Evolutionary conservation across 1,284 basidiomycete species (phyloP), one percentile per base, ranked within the genome.

Genomic region (Naganishia sp.): DNA sequence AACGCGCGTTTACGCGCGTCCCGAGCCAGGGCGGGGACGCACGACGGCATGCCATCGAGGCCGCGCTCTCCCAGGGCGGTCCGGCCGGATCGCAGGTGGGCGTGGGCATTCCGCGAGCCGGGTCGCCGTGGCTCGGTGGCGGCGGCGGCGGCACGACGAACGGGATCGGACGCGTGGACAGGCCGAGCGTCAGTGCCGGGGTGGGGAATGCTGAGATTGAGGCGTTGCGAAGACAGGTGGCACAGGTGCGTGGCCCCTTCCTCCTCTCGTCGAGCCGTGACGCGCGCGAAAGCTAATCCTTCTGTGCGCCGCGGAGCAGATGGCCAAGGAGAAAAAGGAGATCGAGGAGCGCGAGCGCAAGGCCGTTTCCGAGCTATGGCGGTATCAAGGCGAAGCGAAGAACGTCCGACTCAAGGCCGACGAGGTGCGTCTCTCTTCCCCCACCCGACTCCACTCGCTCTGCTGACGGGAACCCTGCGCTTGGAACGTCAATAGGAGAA

Each of bases 331-430:
- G 59, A 61, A 61, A 23, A 61, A 52, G 36, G 59, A 61, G 25
- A 50, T 52, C 15, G 48, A 61, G 48, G 59, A 61, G 25, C 21
- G 49, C 15, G 15, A 44, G 39, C 13, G 25, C 9, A 50, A 10
- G 42, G 59, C 59, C 25, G 42, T 52, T 21, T 39, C 50, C 21
- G 59, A 61, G 25, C 23, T 61, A 15, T 61, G 59, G 59, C 48
- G 59, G 39, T 61, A 61, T 28, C 59, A 61, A 23, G 59, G 59
- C n/a, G 59, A 61, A 44, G 59, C 48, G 21, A 61, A 61, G 23
- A 61, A 50, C 16, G 59, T 61, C 23, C 59, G 59, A 10, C 15
- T 61, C 10, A 61, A 61, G 21, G 59, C 59, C 15, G 59, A 61
- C 18, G 59, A 61, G 48, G 59, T 61, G 33, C 11, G 59, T 52